Evolutionary conservation across 2,329 filamentous ascomycete genomes (phyloP), one percentile per base, ranked within the genome.

Genomic region (Colletotrichum sp.): DNA sequence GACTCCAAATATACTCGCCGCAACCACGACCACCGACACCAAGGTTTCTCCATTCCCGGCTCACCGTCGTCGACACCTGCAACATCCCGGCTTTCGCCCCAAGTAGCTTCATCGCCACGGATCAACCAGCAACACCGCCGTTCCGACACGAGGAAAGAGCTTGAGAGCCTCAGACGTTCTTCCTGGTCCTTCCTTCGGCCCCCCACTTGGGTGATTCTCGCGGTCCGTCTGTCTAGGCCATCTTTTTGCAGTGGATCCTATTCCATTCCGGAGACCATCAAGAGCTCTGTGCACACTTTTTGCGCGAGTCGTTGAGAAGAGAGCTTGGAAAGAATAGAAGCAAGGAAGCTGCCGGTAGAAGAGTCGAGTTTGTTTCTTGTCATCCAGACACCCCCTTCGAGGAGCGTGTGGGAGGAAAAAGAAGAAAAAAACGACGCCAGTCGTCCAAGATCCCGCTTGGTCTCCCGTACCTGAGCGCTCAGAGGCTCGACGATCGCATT

Each of bases 401-500:
- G 43, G 43, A 52, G 43, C 43, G 43, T 52, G 43, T 52, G 43
- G 21, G 36, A 74, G 30, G 61, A 52, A 30, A 24, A 69, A 57
- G 43, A 24, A 68, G 34, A 34, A 57, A 57, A 63, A 24, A 28
- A 28, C 21, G 30, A 75, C 75, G 75, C 77, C 75, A 77, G 69
- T 72, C 71, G 75, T 77, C 77, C 64, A 77, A 73, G 68, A 72
- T 76, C 75, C 74, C 67, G 65, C 74, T 69, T 76, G 64, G 74
- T 75, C 68, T 77, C 75, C 72, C 72, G 77, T 78, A 74, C 77
- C 77, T 78, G 77, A 77, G 77, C 77, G 77, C 77, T 72, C 77
- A 75, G 75, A 77, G 65, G 71, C 68, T 77, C 67, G 67, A 75
- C 71, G 75, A 78, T 78, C 77, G 77, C 74, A 78, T 78, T 77